A percentile compares a stretch with the other conserved stretches of the same genome.
These are phyloP conservation scores for Vavraia culicis DNA, from an alignment of 371 early-diverging fungal genomes.

Conservation along the genomic window DNA sequence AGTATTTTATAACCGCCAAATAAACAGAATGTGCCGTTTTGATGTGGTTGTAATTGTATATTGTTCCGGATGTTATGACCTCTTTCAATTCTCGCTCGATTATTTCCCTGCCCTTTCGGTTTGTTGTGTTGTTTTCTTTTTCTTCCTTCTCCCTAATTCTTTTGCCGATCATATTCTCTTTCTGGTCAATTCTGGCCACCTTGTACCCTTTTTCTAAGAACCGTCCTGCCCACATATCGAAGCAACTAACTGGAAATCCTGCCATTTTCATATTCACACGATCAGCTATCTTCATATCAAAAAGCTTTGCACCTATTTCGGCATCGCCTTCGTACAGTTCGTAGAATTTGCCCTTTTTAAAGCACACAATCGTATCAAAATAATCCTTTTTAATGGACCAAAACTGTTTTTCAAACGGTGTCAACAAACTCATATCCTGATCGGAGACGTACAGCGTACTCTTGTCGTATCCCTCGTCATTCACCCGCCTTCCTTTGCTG, in stretches of 20 bases:
- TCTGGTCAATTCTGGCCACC: conserved; percentile 88
- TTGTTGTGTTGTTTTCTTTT: conserved; percentile 26
- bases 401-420: conserved; percentile 90
- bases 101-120: conserved; percentile 47
- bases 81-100: conserved; percentile 75
- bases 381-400: conserved; percentile 87
- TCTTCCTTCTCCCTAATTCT: conserved; percentile 59
- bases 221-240: conserved; percentile 79
- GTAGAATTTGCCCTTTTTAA: conserved; percentile 95
- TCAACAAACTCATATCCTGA: conserved; percentile 57
- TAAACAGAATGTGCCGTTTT: conserved; percentile 33
- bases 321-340: conserved; percentile 97
- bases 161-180: conserved; percentile 80
- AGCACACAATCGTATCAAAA: conserved; percentile 86
- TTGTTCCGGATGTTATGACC: conserved; percentile 73
- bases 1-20: conserved; percentile 48
- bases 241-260: conserved; percentile 79
- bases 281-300: conserved; percentile 81
- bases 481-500: conserved; percentile 47
- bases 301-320: conserved; percentile 75
- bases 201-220: conserved; percentile 85
- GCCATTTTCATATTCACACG: conserved; percentile 96
- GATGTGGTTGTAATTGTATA: conserved; percentile 64
- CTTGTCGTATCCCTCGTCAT: conserved; percentile 68
- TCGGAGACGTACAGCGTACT: conserved; percentile 67